Conservation (phyloP, 139 green algal species). For the Tetraselmis striata region DNA sequence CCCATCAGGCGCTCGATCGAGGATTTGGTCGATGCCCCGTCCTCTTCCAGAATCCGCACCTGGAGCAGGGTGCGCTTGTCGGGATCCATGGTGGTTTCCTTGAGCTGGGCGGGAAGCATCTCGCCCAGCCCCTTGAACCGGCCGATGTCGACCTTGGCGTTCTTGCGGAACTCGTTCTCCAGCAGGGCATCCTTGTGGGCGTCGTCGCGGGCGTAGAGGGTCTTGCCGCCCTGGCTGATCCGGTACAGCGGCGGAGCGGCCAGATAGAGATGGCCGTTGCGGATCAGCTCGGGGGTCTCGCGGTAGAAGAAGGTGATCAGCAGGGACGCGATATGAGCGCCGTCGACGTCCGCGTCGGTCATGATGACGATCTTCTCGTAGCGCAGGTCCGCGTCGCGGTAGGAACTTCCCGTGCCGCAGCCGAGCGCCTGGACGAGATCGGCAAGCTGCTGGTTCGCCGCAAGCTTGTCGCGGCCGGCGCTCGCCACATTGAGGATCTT, state of each 20-base stretch:
- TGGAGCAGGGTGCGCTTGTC: slow-evolving; percentile 52
- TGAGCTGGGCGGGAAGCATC: slow-evolving; percentile 98
- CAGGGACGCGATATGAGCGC: slow-evolving; percentile 1
- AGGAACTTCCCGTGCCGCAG: neutral
- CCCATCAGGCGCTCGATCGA: slow-evolving; percentile 92
- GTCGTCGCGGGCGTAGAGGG: too few species aligned
- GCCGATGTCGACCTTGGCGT: too few species aligned
- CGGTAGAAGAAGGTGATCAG: slow-evolving; percentile 10
- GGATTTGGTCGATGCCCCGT: slow-evolving; percentile 69
- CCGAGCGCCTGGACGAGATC: neutral
- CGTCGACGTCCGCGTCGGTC: slow-evolving; percentile 7
- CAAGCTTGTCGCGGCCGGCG: neutral
- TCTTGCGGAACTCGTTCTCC: too few species aligned
- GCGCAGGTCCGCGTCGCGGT: neutral
- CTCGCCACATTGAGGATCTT: slow-evolving; percentile 11
- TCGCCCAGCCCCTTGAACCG: slow-evolving; percentile 95
- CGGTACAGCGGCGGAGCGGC: too few species aligned
- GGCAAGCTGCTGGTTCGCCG: neutral
- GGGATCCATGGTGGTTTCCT: slow-evolving; percentile 92
- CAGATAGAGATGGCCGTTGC: too few species aligned
- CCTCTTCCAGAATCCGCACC: slow-evolving; percentile 81
- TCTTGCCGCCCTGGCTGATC: too few species aligned
- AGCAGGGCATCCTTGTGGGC: too few species aligned
- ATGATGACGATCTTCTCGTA: slow-evolving; percentile 6
- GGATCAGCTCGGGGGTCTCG: too few species aligned